Conservation (phyloP, 2,329 filamentous ascomycete genomes). For the Colletotrichum liaoningense region DNA sequence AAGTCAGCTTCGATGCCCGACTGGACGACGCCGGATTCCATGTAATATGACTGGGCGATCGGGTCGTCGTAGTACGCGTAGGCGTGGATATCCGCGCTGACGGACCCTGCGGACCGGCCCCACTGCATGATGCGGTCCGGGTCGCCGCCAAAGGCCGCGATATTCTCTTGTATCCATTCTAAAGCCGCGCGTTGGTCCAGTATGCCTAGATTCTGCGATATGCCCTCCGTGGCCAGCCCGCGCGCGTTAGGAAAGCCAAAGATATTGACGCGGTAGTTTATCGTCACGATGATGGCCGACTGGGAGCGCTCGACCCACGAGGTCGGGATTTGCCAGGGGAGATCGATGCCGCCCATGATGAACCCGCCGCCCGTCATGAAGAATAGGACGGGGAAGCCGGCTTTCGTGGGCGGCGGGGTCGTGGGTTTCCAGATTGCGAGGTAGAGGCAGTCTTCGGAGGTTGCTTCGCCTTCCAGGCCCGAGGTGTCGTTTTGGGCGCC, state of each 20-base stretch:
- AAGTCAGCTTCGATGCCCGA: slow-evolving; percentile 42
- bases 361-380: slow-evolving; percentile 62
- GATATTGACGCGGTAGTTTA: slow-evolving; percentile 37
- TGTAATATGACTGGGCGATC: slow-evolving; percentile 53
- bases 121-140: slow-evolving; percentile 52
- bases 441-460: slow-evolving; percentile 55
- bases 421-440: slow-evolving; percentile 55
- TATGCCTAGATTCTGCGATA: slow-evolving; percentile 34
- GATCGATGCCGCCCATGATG: slow-evolving; percentile 53
- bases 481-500: slow-evolving; percentile 38
- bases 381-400: slow-evolving; percentile 54
- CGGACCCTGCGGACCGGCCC: slow-evolving; percentile 59
- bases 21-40: slow-evolving; percentile 53
- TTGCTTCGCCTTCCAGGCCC: slow-evolving; percentile 38
- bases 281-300: slow-evolving; percentile 42
- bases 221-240: slow-evolving; percentile 15
- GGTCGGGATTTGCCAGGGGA: slow-evolving; percentile 57
- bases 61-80: slow-evolving; percentile 59
- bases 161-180: slow-evolving; percentile 37
- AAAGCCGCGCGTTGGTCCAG: slow-evolving; percentile 35
- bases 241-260: slow-evolving; percentile 38
- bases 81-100: slow-evolving; percentile 53
- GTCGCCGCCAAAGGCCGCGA: slow-evolving; percentile 35
- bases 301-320: slow-evolving; percentile 54
- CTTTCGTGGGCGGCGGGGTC: slow-evolving; percentile 38